A percentile compares a stretch with the other conserved stretches of the same genome.
These are phyloP conservation scores for Tricholoma hemisulphureum DNA, from an alignment of 768 basidiomycete genomes.

Conservation along the genomic window DNA sequence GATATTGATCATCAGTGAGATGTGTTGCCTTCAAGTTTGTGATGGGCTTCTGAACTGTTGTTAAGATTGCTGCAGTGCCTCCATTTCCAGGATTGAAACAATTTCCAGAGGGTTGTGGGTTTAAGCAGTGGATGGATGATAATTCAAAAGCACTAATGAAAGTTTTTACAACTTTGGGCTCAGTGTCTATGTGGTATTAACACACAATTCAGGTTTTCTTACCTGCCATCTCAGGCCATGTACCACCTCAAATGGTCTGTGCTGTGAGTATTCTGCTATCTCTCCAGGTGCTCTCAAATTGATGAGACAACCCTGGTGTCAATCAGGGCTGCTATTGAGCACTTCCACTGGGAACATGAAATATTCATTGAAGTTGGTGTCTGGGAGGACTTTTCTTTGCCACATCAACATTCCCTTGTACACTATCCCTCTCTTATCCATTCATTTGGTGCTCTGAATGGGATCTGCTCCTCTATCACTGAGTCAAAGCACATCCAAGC, in stretches of 20 bases:
- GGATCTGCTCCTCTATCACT: constrained; percentile 32
- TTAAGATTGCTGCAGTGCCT: neutral
- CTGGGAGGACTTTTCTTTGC: constrained; percentile 2
- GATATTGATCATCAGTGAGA: constrained; percentile 35
- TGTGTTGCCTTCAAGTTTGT: neutral
- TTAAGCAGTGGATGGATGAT: constrained; percentile 33
- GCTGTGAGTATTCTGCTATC: constrained; percentile 25
- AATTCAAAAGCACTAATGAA: constrained; percentile 36
- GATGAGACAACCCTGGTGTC: neutral
- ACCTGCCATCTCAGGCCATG: constrained; percentile 28
- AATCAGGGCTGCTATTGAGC: neutral
- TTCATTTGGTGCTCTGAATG: constrained; percentile 22
- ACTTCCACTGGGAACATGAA: neutral
- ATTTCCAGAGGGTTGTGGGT: constrained; percentile 25
- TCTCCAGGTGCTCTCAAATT: constrained; percentile 13
- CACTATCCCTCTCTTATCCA: constrained; percentile 1
- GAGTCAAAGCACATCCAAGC: constrained; percentile 16
- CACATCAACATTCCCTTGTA: neutral
- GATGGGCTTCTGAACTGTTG: neutral
- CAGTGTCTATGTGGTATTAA: neutral
- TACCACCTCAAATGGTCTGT: constrained; percentile 28
- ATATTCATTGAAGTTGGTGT: neutral
- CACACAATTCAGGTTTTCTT: constrained; percentile 24
- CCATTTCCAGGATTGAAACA: constrained; percentile 9
- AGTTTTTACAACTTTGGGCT: constrained; percentile 14